Evolutionary conservation across 768 basidiomycete species (phyloP).

Genomic region (Mycena capillaripes): DNA sequence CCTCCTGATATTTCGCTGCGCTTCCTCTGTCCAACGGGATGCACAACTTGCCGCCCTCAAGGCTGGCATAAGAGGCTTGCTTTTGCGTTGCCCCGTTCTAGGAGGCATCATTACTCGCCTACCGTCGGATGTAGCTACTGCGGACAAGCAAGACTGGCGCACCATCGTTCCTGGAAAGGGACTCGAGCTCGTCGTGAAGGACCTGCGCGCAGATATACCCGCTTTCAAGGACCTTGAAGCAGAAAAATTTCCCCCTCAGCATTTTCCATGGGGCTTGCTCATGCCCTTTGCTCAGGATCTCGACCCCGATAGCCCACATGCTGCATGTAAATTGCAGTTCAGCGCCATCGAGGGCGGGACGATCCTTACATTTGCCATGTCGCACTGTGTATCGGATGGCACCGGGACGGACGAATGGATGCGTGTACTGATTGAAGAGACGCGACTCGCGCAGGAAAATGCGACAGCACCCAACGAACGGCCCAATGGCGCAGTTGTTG

Average conservation of each 20-base stretch:
- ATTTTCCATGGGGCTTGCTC: conserved; percentile 10
- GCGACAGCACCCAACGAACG: not conserved
- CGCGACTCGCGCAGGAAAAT: not conserved
- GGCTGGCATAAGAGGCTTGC: not conserved
- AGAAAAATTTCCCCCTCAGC: not conserved
- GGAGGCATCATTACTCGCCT: conserved; percentile 1
- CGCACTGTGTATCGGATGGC: conserved; percentile 15
- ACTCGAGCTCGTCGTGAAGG: conserved; percentile 12
- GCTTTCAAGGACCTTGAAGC: conserved; percentile 3
- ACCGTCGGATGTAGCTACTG: not conserved
- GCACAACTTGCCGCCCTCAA: conserved; percentile 17
- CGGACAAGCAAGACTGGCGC: conserved; percentile 9
- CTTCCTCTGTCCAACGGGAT: conserved; percentile 9
- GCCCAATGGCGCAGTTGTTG: not conserved
- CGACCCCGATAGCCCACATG: conserved; percentile 1
- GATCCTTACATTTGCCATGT: conserved; percentile 22
- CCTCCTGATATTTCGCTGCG: conserved; percentile 17
- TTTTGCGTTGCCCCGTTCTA: conserved; percentile 14
- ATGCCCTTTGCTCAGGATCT: conserved; percentile 19
- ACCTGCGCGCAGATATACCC: not conserved
- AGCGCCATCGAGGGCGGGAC: conserved; percentile 22
- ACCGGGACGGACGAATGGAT: conserved; percentile 4
- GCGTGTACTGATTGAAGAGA: conserved; percentile 8
- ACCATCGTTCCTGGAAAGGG: conserved; percentile 10
- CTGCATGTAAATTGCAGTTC: conserved; percentile 25